Evolutionary conservation across 306 rosid genomes (phyloP).

Genomic region (Pachyrhizus erosus): DNA sequence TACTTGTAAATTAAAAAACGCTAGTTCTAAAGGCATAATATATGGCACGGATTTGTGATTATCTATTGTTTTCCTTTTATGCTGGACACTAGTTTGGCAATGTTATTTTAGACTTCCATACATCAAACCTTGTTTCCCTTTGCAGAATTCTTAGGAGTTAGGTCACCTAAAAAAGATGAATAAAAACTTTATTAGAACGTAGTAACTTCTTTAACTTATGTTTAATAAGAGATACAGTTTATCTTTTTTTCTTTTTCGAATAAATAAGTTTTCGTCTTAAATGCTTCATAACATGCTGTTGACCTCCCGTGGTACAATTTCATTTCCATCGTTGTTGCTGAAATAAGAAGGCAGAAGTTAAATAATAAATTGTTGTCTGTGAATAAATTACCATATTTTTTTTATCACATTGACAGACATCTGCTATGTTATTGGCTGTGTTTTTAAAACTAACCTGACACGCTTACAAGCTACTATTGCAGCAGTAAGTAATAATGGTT

Average conservation of each 20-base stretch:
- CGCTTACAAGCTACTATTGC: neutral
- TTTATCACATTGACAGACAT: neutral
- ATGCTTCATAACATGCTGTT: neutral
- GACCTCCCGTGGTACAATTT: neutral
- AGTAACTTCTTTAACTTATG: conserved; percentile 10
- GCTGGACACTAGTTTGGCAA: neutral
- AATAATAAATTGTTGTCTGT: neutral
- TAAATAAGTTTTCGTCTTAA: neutral
- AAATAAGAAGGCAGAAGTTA: neutral
- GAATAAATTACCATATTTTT: neutral
- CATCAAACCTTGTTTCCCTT: neutral
- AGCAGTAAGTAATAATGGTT: neutral
- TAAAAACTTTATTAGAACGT: neutral
- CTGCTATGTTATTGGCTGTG: too few relatives aligned
- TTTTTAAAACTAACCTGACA: too few relatives aligned
- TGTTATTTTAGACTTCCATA: neutral
- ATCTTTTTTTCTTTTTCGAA: neutral
- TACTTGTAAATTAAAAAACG: neutral
- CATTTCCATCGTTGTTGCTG: neutral
- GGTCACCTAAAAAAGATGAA: neutral
- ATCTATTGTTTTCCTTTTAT: neutral
- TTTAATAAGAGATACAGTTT: neutral
- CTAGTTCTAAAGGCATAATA: neutral
- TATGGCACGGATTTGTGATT: neutral
- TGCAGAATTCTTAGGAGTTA: neutral